Base-by-base conservation (phyloP, 2,329 filamentous ascomycete species). In the Penicillium verrucosum region DNA sequence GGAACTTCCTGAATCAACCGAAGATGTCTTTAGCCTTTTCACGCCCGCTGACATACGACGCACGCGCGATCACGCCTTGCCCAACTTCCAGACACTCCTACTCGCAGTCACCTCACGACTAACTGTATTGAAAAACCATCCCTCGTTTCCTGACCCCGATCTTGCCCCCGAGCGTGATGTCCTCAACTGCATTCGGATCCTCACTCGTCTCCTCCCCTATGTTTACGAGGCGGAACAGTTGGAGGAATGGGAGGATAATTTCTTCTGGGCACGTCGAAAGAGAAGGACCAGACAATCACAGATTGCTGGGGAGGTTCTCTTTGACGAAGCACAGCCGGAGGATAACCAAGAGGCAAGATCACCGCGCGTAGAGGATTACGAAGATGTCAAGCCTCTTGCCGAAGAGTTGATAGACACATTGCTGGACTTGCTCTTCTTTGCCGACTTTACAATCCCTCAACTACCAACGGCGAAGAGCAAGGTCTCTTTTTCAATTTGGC, bases 11-110 rank as follows among this genome's bases (percentile, higher is more conserved):
- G 94, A 97, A 75, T 92, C 92, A 14, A 86, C 90, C 51, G 94
- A 97, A 72, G 94, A 99, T 80, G 87, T 99, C 69, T 97, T 97
- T 80, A 96, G 91, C 71, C 85, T 97, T 59, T 97, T 97, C 77
- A 92, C 92, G 37, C 86, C 92, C 6, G 86, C 88, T 57, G 90
- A 95, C 72, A 93, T 97, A 61, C 89, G 92, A 60, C 87, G 92
- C 65, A 92, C 91, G 44, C 86, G 92, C 71, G 93, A 97, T 74
- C 83, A 85, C 66, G 89, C 92, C 46, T 80, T 95, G 60, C 87
- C 89, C 72, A 97, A 97, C 71, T 82, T 97, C 62, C 92, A 97
- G 77, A 96, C 92, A 7, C 82, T 97, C 40, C 84, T 96, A 63
- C 82, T 93, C 41, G 90, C 89, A 49, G 81, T 95, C 57, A 90